Percentiles rank a stretch among this genome's conserved stretches.
These are phyloP conservation scores for Pythium pyrilobum DNA, from an alignment of 352 stramenopile species.

Conservation along the genomic window DNA sequence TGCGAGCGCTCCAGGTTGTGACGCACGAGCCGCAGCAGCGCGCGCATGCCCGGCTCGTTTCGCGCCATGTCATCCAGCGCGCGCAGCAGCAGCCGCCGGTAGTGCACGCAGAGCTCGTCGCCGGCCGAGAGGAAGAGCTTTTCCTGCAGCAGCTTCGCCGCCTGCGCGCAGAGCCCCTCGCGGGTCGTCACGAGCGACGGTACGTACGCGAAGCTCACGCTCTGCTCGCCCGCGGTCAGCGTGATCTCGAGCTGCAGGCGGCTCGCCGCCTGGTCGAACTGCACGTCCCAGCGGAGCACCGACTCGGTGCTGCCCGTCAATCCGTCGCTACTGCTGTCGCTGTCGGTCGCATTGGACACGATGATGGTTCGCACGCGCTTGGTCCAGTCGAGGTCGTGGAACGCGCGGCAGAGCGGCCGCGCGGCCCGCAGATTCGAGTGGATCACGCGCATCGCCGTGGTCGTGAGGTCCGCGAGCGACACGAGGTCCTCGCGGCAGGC, in stretches of 20 bases:
- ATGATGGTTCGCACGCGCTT: background rate
- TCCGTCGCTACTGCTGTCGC: background rate
- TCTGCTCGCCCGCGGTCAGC: background rate
- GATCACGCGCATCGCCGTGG: constrained; percentile 31
- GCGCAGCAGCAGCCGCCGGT: background rate
- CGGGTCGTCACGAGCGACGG: background rate
- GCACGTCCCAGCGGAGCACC: background rate
- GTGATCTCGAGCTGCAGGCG: background rate
- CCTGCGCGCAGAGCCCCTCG: background rate
- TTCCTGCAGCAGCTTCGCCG: background rate
- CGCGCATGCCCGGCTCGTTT: background rate
- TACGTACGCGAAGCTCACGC: background rate
- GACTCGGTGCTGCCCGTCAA: background rate
- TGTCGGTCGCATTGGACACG: background rate
- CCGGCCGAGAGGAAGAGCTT: background rate
- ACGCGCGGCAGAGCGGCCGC: background rate
- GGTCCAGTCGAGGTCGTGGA: background rate
- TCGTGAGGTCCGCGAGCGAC: constrained; percentile 38
- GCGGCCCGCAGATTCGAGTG: constrained; percentile 25
- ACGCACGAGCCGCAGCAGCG: background rate
- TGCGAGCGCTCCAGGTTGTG: background rate
- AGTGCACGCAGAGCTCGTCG: background rate
- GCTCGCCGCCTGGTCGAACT: background rate
- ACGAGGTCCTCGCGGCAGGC: constrained; percentile 25
- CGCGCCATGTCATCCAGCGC: background rate